Evolutionary conservation across 2,329 filamentous ascomycete species (phyloP), one percentile per base, ranked within the genome.

Genomic region (Zarea fungicola): DNA sequence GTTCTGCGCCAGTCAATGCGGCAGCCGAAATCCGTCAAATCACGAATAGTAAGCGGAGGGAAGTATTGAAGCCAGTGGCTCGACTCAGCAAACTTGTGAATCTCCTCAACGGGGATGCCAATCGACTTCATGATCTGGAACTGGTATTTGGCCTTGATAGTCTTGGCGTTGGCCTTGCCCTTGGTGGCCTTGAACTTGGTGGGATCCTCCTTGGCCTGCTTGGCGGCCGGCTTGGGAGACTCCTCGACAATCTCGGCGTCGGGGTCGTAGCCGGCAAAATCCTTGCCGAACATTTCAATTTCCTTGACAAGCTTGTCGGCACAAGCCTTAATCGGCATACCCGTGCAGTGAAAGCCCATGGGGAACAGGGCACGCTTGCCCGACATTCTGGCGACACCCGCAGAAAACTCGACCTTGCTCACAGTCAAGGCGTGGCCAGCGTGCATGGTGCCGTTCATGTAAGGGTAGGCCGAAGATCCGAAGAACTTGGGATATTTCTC

Each of bases 261-360:
- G 48, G 83, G 80, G 47, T 79, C 76, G 68, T 89, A 95, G 40
- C 78, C 75, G 62, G 91, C 85, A 55, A 97, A 97, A 61, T 90
- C 83, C 63, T 85, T 72, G 19, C 93, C 93, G 62, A 97, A 99
- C 71, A 86, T 76, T 69, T 88, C 83, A 49, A 97, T 85, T 71
- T 99, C 93, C 54, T 89, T 83, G 51, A 85, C 83, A 39, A 99
- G 81, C 76, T 97, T 97, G 75, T 99, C 92, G 48, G 93, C 90
- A 62, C 89, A 95, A 6, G 93, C 91, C 71, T 96, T 96, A 75
- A 99, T 99, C 39, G 91, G 90, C 85, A 99, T 95, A 60, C 93
- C 93, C 0, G 92, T 97, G 71, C 69, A 71, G 75, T 99, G 93
- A 74, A 90, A 99, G 26, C 92, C 93, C 62, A 93, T 85, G 50